phyloP scores from a whole-genome alignment of 495 filamentous ascomycete species.

The Aspergillus heteromorphus region DNA sequence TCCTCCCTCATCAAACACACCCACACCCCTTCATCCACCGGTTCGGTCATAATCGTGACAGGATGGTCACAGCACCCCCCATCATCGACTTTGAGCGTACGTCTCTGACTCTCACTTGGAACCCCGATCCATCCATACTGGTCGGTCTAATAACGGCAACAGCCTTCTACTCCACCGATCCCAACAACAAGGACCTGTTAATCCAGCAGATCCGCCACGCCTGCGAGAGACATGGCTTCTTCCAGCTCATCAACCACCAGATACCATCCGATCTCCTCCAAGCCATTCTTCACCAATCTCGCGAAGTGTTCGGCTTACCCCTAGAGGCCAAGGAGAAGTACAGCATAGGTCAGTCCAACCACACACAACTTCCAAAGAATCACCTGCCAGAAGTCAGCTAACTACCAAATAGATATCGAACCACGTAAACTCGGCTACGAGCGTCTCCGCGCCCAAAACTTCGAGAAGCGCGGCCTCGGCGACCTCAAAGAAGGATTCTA shows the following conservation, averaged over 20 bases:
- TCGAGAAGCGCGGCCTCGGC: conserved; percentile 31
- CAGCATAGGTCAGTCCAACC: conserved; percentile 13
- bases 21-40: too few species aligned
- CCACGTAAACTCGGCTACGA: conserved; percentile 38
- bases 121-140: background rate
- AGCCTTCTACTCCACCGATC: conserved; percentile 16
- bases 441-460: conserved; percentile 33
- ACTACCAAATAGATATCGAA: conserved; percentile 18
- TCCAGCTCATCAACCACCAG: conserved; percentile 77
- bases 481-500: conserved; percentile 47
- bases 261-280: conserved; percentile 61
- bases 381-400: too few species aligned
- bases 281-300: conserved; percentile 60
- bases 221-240: conserved; percentile 62
- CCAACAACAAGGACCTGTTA: conserved; percentile 1
- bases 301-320: conserved; percentile 71
- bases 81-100: conserved; percentile 9
- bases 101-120: background rate
- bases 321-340: conserved; percentile 44
- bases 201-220: conserved; percentile 14
- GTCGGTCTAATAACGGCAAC: background rate
- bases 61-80: background rate
- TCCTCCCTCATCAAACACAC: too few species aligned
- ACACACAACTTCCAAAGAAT: too few species aligned
- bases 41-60: too few species aligned